Evolutionary conservation across 352 stramenopile genomes (phyloP), one percentile per base, ranked within the genome.

Genomic region (Phytophthora multivora): DNA sequence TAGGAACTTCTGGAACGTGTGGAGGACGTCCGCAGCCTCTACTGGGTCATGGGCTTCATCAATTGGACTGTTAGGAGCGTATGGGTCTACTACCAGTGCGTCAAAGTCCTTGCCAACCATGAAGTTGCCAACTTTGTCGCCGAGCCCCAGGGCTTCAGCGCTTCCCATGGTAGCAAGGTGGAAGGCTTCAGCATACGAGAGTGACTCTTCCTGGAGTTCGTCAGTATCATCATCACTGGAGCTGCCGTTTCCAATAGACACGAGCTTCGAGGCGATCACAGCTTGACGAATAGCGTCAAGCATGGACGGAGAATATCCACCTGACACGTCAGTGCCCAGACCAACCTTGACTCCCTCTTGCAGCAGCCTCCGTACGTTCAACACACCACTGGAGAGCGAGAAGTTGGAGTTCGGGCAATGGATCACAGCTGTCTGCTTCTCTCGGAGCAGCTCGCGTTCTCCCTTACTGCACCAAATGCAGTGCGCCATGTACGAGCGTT

Each of bases 331-430:
- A 12, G 96, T 98, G 41, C 96, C 96, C 4, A 98, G 71, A 2
- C 93, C 96, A 23, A 98, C 92, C 64, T 96, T 97, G 51, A 91
- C 43, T 5, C 86, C 84, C 63, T 91, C 77, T 55, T 80, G 62
- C n/a, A 92, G 66, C 54, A 87, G 53, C 25, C 75, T 87, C 16
- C 85, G 80, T 8, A 95, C 86, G 55, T 95, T 93, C n/a, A 95
- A 51, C 3, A 93, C 81, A 38, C 90, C 83, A 56, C 88, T 91
- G n/a, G 77, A 84, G 51, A 98, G 87, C 36, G 89, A 97, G 50
- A 98, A 98, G 66, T 98, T 98, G 18, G 88, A 98, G 46, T 97
- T 96, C 16, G 96, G 91, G 66, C 96, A 98, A 67, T 98, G 93
- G 15, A 97, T 96, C n/a, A 98, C 88, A 0, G 77, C 89, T 13